phyloP scores from a whole-genome alignment of 2,329 filamentous ascomycete genomes.

The Orbilia brochopaga region DNA sequence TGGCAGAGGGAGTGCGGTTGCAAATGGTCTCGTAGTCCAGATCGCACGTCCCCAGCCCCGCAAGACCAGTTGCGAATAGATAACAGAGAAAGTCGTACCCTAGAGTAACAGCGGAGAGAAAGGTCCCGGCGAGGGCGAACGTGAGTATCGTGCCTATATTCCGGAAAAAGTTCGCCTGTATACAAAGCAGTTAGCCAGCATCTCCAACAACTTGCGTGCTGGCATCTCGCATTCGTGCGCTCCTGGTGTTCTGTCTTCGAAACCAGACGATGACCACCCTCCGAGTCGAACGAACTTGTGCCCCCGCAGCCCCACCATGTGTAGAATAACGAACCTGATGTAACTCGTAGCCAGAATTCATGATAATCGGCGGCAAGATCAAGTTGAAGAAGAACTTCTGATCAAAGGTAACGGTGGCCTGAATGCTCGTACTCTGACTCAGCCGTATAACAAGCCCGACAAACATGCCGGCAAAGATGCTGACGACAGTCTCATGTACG shows the following conservation, averaged over 20 bases:
- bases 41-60: not conserved
- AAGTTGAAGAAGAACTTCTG: constrained; percentile 99
- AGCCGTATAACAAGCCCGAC: constrained; percentile 87
- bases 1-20: no score
- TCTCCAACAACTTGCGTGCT: not conserved
- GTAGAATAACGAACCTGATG: constrained; percentile 70
- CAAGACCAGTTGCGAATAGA: not conserved
- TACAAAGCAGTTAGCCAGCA: constrained; percentile 17
- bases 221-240: no score
- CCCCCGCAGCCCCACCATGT: constrained; percentile 5
- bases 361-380: constrained; percentile 95
- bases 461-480: constrained; percentile 90
- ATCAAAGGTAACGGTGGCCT: constrained; percentile 92
- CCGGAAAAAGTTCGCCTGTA: constrained; percentile 90
- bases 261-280: no score
- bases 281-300: no score
- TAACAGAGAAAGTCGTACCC: constrained; percentile 60
- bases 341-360: constrained; percentile 94
- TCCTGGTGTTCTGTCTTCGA: no score
- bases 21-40: no score
- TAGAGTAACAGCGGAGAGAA: constrained; percentile 94
- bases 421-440: constrained; percentile 79
- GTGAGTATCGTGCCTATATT: constrained; percentile 97
- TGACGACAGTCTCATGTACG: constrained; percentile 96
- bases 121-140: constrained; percentile 95